Evolutionary conservation across 108 stramenopile genomes (phyloP).

Genomic region (Cyclotella cryptica): DNA sequence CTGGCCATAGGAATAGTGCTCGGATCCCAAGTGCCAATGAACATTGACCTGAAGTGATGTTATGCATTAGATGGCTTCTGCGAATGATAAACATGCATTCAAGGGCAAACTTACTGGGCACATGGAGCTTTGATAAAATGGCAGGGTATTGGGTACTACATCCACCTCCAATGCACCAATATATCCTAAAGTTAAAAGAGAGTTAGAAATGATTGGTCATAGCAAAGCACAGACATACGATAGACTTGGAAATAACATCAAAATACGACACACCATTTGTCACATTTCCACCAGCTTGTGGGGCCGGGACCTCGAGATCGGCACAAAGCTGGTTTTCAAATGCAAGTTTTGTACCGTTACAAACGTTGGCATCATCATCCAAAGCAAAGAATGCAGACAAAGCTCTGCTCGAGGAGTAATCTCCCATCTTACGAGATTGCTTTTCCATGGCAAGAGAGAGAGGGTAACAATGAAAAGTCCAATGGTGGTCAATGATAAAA

Average conservation of each 20-base stretch:
- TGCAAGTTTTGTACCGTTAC: not conserved
- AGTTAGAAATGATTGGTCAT: no score
- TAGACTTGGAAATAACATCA: no score
- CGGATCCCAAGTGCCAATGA: slow-evolving; percentile 80
- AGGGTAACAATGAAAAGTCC: no score
- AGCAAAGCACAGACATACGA: no score
- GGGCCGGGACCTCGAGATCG: not conserved
- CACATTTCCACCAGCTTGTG: not conserved
- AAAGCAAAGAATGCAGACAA: not conserved
- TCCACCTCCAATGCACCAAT: not conserved
- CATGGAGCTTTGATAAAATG: not conserved
- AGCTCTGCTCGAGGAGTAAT: no score
- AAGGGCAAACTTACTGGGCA: not conserved
- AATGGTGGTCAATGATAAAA: no score
- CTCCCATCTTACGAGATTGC: no score
- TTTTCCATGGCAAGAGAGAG: no score
- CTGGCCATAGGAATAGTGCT: slow-evolving; percentile 71
- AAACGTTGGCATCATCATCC: not conserved
- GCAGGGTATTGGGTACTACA: not conserved
- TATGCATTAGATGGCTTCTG: not conserved
- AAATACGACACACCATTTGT: no score
- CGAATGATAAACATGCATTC: not conserved
- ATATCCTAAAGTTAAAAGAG: not conserved
- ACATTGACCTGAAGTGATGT: slow-evolving; percentile 65
- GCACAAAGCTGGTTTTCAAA: not conserved